Evolutionary conservation across 2,329 filamentous ascomycete genomes (phyloP).

Genomic region (Fusarium sarcochroum): DNA sequence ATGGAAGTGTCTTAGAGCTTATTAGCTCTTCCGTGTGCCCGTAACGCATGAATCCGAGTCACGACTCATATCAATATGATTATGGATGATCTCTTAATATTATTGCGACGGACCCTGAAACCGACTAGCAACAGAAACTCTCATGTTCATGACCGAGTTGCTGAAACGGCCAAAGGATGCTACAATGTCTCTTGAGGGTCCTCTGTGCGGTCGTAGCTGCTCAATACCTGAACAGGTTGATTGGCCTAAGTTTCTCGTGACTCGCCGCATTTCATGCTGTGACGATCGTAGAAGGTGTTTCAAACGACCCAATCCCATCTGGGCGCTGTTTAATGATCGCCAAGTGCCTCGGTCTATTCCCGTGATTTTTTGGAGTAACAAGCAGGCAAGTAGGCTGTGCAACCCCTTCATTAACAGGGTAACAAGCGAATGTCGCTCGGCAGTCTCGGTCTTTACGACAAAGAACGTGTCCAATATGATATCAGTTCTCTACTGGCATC

Average conservation of each 20-base stretch:
- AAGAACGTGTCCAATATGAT: conserved; percentile 40
- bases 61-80: conserved; percentile 27
- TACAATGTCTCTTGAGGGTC: conserved; percentile 5
- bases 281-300: conserved; percentile 34
- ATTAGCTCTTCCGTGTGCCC: conserved; percentile 27
- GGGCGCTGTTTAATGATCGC: conserved; percentile 29
- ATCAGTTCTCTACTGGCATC: conserved; percentile 28
- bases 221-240: conserved; percentile 10
- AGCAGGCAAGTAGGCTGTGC: conserved; percentile 23
- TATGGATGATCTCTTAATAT: conserved; percentile 10
- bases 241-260: conserved; percentile 30
- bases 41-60: conserved; percentile 30
- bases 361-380: conserved; percentile 23
- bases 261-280: conserved; percentile 26
- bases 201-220: conserved; percentile 16
- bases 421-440: conserved; percentile 27
- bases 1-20: conserved; percentile 23
- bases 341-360: conserved; percentile 43
- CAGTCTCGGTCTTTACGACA: conserved; percentile 36
- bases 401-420: conserved; percentile 13
- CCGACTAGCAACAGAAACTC: conserved; percentile 9
- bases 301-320: conserved; percentile 34
- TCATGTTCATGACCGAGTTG: conserved; percentile 10
- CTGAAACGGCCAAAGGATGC: conserved; percentile 16
- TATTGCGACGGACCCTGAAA: conserved; percentile 26